Base-by-base conservation (phyloP, 805 yeast genomes). In the Wickerhamiella nectarea region DNA sequence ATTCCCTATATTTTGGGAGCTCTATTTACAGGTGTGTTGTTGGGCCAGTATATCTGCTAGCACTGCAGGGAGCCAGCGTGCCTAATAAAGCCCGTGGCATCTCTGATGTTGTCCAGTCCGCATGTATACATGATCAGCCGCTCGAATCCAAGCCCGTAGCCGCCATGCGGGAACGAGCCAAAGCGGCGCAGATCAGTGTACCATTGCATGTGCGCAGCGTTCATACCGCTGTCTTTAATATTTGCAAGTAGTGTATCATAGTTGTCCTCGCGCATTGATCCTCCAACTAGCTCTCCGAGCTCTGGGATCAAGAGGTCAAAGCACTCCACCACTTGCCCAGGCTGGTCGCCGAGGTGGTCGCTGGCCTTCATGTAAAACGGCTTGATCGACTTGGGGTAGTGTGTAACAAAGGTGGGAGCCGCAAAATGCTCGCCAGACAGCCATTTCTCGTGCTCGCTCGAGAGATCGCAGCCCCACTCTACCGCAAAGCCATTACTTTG, bases 81-180 rank as follows among this genome's bases (percentile, higher is more conserved):
- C 51, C 98, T 67, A 2, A 94, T 87, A 58, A 89, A 87, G 1
- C 95, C 84, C 18, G 83, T 77, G 7, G 82, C 81, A 54, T 91
- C 99, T 52, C 82, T 71, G 35, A 91, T 75, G 56, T 87, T 91
- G 24, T 79, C 87, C 15, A 79, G 67, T 3, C 78, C 85, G 6
- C 77, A 69, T 44, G 86, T 63, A 51, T 78, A 87, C 44, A 80
- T 75, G 12, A 91, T 59, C 24, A 91, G 62, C 47, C 99, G 67
- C 59, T 91, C 98, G 52, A 87, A 75, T 0, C 99, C 99, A 68
- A 91, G 66, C 0, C 99, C 99, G 62, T 80, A 91, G 0, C 99
- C 99, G 38, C 98, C 98, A 58, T 89, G 97, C 0, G 96, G 95
- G 18, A 78, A 78, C 2, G 81, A 66, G 0, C 96, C 97, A 52